phyloP scores from a whole-genome alignment of 2,329 filamentous ascomycete genomes.

The Xylaria hypoxylon region DNA sequence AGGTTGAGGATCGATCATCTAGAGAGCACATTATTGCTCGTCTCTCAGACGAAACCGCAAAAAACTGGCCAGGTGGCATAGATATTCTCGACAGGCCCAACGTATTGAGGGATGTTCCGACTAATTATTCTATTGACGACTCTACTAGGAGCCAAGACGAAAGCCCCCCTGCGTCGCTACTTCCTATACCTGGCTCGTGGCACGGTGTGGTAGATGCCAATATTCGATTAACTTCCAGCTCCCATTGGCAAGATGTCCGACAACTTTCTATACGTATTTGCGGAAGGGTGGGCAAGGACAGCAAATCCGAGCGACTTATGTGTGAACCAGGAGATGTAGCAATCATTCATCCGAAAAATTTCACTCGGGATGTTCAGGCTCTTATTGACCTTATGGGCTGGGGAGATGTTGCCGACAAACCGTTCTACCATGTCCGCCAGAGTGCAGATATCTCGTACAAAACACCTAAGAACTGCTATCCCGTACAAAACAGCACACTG shows the following conservation, averaged over 20 bases:
- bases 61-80: slow-evolving; percentile 37
- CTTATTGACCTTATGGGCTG: slow-evolving; percentile 85
- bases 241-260: slow-evolving; percentile 95
- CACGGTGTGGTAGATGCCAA: slow-evolving; percentile 73
- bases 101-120: slow-evolving; percentile 52
- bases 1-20: slow-evolving; percentile 39
- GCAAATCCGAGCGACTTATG: slow-evolving; percentile 52
- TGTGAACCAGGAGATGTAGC: slow-evolving; percentile 81
- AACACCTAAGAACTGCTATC: slow-evolving; percentile 49
- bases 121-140: slow-evolving; percentile 51
- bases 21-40: slow-evolving; percentile 42
- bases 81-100: slow-evolving; percentile 53
- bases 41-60: slow-evolving; percentile 42
- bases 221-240: slow-evolving; percentile 75
- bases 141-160: slow-evolving; percentile 30
- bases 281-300: slow-evolving; percentile 27
- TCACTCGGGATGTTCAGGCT: slow-evolving; percentile 79
- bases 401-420: slow-evolving; percentile 76
- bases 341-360: slow-evolving; percentile 89
- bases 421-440: slow-evolving; percentile 57
- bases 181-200: slow-evolving; percentile 69
- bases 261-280: slow-evolving; percentile 72
- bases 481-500: slow-evolving; percentile 67
- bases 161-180: slow-evolving; percentile 50
- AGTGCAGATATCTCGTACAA: slow-evolving; percentile 30